phyloP scores from a whole-genome alignment of 2,329 filamentous ascomycete species.

The Dothideomycetes sp. region DNA sequence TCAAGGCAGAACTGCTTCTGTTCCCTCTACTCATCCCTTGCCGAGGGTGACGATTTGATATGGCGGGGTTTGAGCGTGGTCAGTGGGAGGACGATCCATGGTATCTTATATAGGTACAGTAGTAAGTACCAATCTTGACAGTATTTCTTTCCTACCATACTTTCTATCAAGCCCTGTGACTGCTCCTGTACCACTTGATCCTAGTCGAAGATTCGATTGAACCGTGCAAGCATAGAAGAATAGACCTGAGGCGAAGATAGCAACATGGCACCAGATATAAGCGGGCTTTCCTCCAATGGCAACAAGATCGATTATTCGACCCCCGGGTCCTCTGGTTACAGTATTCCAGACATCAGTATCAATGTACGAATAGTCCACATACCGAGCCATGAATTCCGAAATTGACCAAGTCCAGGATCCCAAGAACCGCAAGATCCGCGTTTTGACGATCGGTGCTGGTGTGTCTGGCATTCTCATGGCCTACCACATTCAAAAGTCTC shows the following conservation, averaged over 20 bases:
- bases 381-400: background rate
- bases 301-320: conserved; percentile 31
- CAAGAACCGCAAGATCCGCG: conserved; percentile 31
- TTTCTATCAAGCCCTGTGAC: too few species aligned
- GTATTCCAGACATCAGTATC: conserved; percentile 27
- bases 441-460: conserved; percentile 38
- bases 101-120: too few species aligned
- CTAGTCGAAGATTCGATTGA: too few species aligned
- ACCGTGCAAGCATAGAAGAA: too few species aligned
- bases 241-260: background rate
- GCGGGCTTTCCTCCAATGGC: conserved; percentile 20
- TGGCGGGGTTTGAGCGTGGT: too few species aligned
- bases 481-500: conserved; percentile 36
- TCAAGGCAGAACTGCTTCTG: too few species aligned
- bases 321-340: conserved; percentile 30
- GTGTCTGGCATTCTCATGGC: conserved; percentile 36
- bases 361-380: conserved; percentile 14
- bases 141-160: too few species aligned
- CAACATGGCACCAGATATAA: conserved; percentile 33
- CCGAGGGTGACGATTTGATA: too few species aligned
- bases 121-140: too few species aligned
- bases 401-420: conserved; percentile 17
- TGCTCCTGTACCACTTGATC: too few species aligned
- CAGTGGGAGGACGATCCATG: too few species aligned
- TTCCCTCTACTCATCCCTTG: too few species aligned